A percentile compares a stretch with the other conserved stretches of the same genome.
phyloP scores from a whole-genome alignment of 176 grass and related monocot species.

The Bolboschoenus planiculmis region DNA sequence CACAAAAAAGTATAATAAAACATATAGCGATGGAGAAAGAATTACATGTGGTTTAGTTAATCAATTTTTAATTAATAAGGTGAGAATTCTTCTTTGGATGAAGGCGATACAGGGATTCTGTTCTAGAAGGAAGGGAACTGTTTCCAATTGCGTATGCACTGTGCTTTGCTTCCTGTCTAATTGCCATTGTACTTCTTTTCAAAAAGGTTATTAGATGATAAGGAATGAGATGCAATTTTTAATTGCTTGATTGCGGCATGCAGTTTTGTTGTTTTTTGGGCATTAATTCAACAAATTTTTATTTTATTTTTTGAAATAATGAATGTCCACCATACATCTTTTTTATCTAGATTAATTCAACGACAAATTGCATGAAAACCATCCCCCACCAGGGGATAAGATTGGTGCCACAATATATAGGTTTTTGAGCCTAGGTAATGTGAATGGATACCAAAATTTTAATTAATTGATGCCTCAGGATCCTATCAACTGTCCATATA shows the following conservation, averaged over 20 bases:
- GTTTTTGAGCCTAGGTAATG: too few species aligned
- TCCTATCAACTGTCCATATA: too few species aligned
- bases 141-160: not conserved
- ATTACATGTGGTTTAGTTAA: not conserved
- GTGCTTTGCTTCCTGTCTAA: not conserved
- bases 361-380: too few species aligned
- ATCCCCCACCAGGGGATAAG: too few species aligned
- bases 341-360: too few species aligned
- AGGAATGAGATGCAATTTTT: slow-evolving; percentile 14
- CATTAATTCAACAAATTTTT: too few species aligned
- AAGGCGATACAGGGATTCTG: not conserved
- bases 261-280: not conserved
- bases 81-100: not conserved
- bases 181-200: not conserved
- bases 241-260: not conserved
- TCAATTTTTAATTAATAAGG: not conserved
- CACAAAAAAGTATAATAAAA: not conserved
- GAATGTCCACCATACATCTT: too few species aligned
- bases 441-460: too few species aligned
- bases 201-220: not conserved
- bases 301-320: too few species aligned
- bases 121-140: not conserved
- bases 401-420: too few species aligned
- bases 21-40: not conserved
- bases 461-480: too few species aligned